Evolutionary conservation across 208 protist species (phyloP).

Genomic region (Strigomonas galati): DNA sequence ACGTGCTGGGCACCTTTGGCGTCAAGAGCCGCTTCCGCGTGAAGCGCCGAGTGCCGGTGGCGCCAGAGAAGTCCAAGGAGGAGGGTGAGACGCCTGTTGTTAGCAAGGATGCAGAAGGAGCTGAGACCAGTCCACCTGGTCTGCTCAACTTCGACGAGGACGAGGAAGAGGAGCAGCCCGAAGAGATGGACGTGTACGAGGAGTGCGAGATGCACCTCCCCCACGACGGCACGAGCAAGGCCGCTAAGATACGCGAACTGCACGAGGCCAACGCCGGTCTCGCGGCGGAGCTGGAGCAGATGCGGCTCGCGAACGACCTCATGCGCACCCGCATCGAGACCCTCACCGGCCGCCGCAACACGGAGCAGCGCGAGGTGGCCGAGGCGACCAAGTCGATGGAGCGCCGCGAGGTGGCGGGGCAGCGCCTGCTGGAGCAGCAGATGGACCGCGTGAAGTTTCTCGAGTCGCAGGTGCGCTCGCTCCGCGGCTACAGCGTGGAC

Average conservation of each 20-base stretch:
- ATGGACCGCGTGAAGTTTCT: constrained; percentile 82
- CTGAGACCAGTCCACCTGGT: background rate
- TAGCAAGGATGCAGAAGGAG: background rate
- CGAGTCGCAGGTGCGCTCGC: constrained; percentile 80
- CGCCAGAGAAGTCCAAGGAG: constrained; percentile 7
- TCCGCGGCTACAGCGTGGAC: constrained; percentile 75
- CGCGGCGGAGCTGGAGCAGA: constrained; percentile 64
- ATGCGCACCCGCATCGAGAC: constrained; percentile 50
- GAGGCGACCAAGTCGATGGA: constrained; percentile 34
- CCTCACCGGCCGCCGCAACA: constrained; percentile 26
- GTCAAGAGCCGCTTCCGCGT: constrained; percentile 22
- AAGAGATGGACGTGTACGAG: constrained; percentile 18
- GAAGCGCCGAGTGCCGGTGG: constrained; percentile 21
- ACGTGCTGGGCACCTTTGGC: constrained; percentile 62
- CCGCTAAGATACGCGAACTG: constrained; percentile 68
- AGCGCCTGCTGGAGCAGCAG: constrained; percentile 60
- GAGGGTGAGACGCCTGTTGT: constrained; percentile 3
- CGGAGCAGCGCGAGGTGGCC: constrained; percentile 30
- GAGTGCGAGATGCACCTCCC: constrained; percentile 29
- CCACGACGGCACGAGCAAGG: constrained; percentile 27
- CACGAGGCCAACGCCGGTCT: constrained; percentile 77
- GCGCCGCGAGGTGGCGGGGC: constrained; percentile 48
- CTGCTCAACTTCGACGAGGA: background rate
- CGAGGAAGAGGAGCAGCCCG: constrained; percentile 11
- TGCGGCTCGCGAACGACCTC: constrained; percentile 70